Evolutionary conservation across 129 eudicot species (phyloP), one percentile per base, ranked within the genome.

Genomic region (Centaurea solstitialis): DNA sequence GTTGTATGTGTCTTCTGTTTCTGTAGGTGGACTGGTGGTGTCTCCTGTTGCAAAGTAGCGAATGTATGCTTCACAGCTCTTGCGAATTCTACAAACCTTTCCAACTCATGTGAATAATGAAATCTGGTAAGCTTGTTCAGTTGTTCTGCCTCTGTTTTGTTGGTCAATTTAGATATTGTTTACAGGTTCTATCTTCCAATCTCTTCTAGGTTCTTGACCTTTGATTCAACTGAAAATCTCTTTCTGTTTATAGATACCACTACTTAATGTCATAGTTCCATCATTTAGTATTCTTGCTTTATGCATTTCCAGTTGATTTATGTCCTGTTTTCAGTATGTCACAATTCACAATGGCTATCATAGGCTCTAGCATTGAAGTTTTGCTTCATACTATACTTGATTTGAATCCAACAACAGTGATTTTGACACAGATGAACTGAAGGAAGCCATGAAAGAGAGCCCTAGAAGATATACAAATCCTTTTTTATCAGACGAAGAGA

Each of bases 31-130:
- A 61, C 66, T 62, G 83, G 81, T 53, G 72, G 86, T 68, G 71
- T 62, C n/a, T 64, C 40, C 30, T 20, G 22, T 71, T 50, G 45
- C 80, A 73, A 37, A 62, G 77, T 57, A 78, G 74, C 81, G 87
- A 78, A 87, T 90, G 90, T 87, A 76, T 50, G 91, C 90, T 11
- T 67, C 86, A 30, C 90, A 87, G 89, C 78, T 87, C 20, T 70
- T 87, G 72, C 76, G 89, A 50, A 77, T 90, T 80, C 89, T 85
- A 33, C 74, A 87, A 47, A 77, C 81, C 53, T 45, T 85, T 65
- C 89, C 84, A 26, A 45, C 83, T 40, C 77, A 84, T 89, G 87
- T 33, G 61, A 80, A 78, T 57, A n/a, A 77, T 80, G 89, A 84
- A 70, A 73, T 79, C 83, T 50, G 88, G 91, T 85, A 89, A 87